Conservation (phyloP, 129 eudicot genomes). For the Flaveria ramosissima region DNA sequence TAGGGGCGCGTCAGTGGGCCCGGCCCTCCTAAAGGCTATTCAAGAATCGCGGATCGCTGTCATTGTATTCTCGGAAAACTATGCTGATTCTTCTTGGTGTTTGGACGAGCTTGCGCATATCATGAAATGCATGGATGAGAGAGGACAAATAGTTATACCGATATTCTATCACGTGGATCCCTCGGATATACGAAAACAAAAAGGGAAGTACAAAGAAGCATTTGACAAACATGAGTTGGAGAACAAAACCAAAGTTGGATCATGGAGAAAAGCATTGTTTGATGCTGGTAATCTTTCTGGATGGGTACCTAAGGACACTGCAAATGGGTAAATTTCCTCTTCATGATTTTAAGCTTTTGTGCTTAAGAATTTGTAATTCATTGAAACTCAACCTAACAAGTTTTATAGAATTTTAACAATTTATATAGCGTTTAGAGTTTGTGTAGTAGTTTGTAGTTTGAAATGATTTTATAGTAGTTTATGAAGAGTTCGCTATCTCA, state of each 20-base stretch:
- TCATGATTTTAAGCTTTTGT: background rate
- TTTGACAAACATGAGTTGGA: background rate
- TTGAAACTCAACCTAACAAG: no score
- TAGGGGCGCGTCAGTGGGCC: background rate
- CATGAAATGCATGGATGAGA: background rate
- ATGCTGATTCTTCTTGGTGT: conserved; percentile 15
- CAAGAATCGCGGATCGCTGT: conserved; percentile 3
- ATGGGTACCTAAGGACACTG: background rate
- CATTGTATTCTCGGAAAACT: conserved; percentile 11
- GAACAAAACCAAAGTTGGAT: background rate
- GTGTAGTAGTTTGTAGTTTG: no score
- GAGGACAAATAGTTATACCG: conserved; percentile 12
- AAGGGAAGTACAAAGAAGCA: background rate
- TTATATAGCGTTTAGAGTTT: no score
- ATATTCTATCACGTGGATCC: conserved; percentile 21
- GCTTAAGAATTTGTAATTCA: background rate
- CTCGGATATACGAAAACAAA: background rate
- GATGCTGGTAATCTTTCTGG: background rate
- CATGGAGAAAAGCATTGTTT: conserved; percentile 16
- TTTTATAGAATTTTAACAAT: no score
- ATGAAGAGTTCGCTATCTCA: no score
- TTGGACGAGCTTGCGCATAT: conserved; percentile 12
- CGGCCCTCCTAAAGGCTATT: conserved; percentile 3
- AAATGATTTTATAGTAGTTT: no score
- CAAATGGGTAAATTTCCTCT: background rate